Conservation (phyloP, 805 yeast species). For the Sugiyamaella boreocaroliniensis region DNA sequence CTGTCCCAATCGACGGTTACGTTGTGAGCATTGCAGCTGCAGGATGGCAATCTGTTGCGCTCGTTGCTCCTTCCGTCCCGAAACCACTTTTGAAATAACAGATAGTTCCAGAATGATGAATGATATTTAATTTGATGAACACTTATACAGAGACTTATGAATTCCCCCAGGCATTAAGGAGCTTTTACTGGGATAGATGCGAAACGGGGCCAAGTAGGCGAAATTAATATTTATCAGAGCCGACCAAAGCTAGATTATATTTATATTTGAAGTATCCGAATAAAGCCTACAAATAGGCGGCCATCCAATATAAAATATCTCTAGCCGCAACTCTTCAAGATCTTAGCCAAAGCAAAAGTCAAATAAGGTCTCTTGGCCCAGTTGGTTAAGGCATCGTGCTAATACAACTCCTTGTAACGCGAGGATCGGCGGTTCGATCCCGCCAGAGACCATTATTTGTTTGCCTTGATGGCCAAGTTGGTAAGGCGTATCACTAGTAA, state of each 20-base stretch:
- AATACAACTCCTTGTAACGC: slow-evolving; percentile 6
- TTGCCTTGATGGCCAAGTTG: slow-evolving; percentile 58
- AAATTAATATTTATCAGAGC: too few species aligned
- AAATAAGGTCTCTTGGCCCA: slow-evolving; percentile 11
- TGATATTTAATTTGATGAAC: too few species aligned
- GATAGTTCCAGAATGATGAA: too few species aligned
- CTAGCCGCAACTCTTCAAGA: too few species aligned
- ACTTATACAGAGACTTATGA: too few species aligned
- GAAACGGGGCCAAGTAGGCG: too few species aligned
- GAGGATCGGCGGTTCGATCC: slow-evolving; percentile 15
- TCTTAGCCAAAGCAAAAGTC: background rate
- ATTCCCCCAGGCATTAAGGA: too few species aligned
- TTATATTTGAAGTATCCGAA: too few species aligned
- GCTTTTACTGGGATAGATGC: too few species aligned
- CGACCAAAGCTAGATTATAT: too few species aligned
- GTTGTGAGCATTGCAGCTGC: slow-evolving; percentile 61
- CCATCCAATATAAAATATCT: too few species aligned
- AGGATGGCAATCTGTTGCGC: slow-evolving; percentile 77
- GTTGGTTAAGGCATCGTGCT: slow-evolving; percentile 14
- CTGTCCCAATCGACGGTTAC: slow-evolving; percentile 30
- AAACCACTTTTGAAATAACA: background rate
- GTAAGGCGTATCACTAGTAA: slow-evolving; percentile 88
- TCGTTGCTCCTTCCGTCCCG: slow-evolving; percentile 30
- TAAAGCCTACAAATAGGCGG: too few species aligned
- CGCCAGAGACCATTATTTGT: slow-evolving; percentile 6